These are phyloP conservation scores for Pleurotus sapidus DNA, from an alignment of 768 basidiomycete genomes.

Conservation along the genomic window DNA sequence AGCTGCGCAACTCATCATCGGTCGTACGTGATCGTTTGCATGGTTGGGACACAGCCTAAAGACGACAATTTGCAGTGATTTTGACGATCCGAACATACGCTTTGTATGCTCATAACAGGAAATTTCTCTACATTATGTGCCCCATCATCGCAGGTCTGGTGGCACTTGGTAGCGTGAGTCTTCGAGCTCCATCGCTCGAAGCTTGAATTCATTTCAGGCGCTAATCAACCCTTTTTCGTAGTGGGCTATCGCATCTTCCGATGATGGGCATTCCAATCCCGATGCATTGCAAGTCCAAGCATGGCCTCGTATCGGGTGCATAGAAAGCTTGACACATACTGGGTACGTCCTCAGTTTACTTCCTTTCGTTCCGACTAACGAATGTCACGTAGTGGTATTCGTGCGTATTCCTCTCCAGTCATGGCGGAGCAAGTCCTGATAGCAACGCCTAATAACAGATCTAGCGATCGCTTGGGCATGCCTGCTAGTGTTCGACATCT, in stretches of 20 bases:
- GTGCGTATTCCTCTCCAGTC: not conserved
- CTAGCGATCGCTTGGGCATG: constrained; percentile 1
- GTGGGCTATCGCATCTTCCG: constrained; percentile 20
- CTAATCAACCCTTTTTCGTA: constrained; percentile 4
- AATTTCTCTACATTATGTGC: constrained; percentile 26
- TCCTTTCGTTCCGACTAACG: not conserved
- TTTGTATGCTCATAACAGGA: constrained; percentile 32
- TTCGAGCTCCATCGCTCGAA: not conserved
- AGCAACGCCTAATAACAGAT: not conserved
- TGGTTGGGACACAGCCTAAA: not conserved
- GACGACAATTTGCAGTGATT: constrained; percentile 20
- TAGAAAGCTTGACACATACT: constrained; percentile 1
- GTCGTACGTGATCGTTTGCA: constrained; percentile 22
- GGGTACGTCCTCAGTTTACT: not conserved
- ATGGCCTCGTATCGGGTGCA: constrained; percentile 3
- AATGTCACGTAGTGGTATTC: not conserved
- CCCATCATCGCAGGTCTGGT: constrained; percentile 19
- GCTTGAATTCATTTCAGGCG: not conserved
- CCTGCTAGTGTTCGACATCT: not conserved
- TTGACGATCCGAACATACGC: constrained; percentile 43
- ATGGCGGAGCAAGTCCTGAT: no score
- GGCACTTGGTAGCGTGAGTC: constrained; percentile 29
- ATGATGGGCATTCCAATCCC: constrained; percentile 2
- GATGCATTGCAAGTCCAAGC: constrained; percentile 3
- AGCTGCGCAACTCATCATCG: constrained; percentile 29